Base-by-base conservation (phyloP, 2,329 filamentous ascomycete species). In the Acephala macrosclerotiorum region DNA sequence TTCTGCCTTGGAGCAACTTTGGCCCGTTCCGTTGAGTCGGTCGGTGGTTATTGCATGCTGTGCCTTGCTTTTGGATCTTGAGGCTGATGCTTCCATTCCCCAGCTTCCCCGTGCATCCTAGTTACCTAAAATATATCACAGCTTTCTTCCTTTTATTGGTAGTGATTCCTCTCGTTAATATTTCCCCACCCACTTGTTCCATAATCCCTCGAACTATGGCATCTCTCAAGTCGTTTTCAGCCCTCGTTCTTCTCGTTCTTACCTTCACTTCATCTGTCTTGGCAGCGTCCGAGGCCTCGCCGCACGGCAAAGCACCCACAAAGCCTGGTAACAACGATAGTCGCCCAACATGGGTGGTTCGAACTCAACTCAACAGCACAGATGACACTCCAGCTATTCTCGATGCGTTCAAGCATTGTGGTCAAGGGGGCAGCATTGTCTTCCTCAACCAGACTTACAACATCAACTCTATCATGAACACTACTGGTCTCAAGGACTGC, bases 381-480 rank as follows among this genome's bases (percentile, higher is more conserved):
- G 80, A 82, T 57, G 80, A 81, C 68, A 75, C 78, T 0, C 80
- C 80, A 0, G 78, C 77, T 0, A 81, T 83, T 6, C 38, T 79
- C 0, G 59, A 77, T 2, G 81, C 81, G 0, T 82, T 83, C 66
- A 53, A 75, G 5, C 60, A 75, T 8, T 83, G 82, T 58, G 77
- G 79, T 0, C 71, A 75, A 3, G 74, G 77, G 29, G 79, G 80
- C 3, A 79, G 69, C 12, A 73, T 84, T 26, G 65, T 79, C 11
- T 84, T 84, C 66, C 58, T 74, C 47, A 77, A 81, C 57, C 74
- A 71, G 1, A 83, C 80, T 0, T 84, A 83, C 70, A 72, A 82
- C 66, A 72, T 84, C 59, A 78, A 79, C 29, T 77, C 74, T 0
- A 77, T 81, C 1, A 78, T 85, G 80, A 80, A 83, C 59, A 81